A percentile compares a stretch with the other conserved stretches of the same genome.
Conservation (phyloP, 2,329 filamentous ascomycete genomes). For the Xylaria digitata region DNA sequence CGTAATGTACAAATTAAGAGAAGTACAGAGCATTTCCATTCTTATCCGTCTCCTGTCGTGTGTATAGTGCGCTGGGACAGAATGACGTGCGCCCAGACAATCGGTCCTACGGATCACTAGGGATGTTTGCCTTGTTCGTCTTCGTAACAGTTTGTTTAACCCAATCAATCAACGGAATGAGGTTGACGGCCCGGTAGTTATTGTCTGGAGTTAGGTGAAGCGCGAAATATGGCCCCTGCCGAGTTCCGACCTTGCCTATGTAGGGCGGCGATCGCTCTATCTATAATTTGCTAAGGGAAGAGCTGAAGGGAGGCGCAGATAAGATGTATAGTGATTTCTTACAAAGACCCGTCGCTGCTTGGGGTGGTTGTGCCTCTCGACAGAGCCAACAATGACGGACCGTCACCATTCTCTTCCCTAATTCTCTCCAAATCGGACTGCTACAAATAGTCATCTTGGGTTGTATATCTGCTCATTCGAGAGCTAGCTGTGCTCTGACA, state of each 20-base stretch:
- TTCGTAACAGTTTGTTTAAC: neutral
- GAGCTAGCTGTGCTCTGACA: too few species aligned
- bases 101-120: conserved; percentile 14
- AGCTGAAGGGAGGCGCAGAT: neutral
- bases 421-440: too few species aligned
- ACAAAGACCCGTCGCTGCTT: neutral
- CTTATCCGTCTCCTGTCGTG: neutral
- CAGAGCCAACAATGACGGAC: conserved; percentile 7
- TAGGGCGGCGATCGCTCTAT: neutral
- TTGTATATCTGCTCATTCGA: too few species aligned
- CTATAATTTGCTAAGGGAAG: neutral
- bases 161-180: conserved; percentile 6
- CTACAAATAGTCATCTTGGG: too few species aligned
- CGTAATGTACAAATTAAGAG: neutral
- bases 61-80: neutral
- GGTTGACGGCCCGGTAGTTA: neutral
- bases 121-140: neutral
- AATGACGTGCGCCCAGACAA: conserved; percentile 22
- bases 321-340: conserved; percentile 8
- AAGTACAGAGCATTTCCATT: neutral
- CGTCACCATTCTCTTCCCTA: neutral
- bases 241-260: conserved; percentile 7
- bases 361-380: neutral
- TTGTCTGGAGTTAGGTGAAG: neutral
- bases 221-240: conserved; percentile 3